A percentile compares a stretch with the other conserved stretches of the same genome.
Evolutionary conservation across 345 rosid species (phyloP).

Genomic region (Populus alba): DNA sequence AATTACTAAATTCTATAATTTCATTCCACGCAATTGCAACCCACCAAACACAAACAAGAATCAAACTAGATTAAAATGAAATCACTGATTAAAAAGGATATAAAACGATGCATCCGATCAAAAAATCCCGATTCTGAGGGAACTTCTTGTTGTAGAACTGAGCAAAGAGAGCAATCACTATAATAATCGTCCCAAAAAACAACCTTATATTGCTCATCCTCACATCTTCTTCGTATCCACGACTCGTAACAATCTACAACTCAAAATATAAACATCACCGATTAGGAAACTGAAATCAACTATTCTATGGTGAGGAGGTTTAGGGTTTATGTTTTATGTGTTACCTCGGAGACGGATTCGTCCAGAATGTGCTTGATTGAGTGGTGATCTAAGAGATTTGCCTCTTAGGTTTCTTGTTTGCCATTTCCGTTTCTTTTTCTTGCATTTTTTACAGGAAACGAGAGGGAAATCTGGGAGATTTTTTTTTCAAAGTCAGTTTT

Average conservation of each 20-base stretch:
- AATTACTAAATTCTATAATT: background rate
- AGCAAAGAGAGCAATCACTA: constrained; percentile 77
- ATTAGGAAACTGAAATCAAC: background rate
- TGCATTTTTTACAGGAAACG: constrained; percentile 31
- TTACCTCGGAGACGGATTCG: constrained; percentile 87
- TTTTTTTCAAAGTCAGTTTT: background rate
- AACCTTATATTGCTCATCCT: constrained; percentile 76
- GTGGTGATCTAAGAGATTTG: constrained; percentile 88
- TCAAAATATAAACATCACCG: background rate
- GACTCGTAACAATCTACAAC: constrained; percentile 68
- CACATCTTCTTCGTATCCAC: constrained; percentile 83
- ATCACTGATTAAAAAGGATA: constrained; percentile 54
- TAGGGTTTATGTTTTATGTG: constrained; percentile 10
- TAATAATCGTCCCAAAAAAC: constrained; percentile 64
- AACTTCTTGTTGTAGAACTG: constrained; percentile 99
- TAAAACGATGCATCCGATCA: constrained; percentile 83
- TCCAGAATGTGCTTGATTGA: constrained; percentile 93
- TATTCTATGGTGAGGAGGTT: background rate
- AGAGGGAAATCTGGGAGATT: background rate
- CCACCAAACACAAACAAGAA: constrained; percentile 10
- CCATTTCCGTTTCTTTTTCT: constrained; percentile 52
- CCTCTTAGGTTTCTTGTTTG: constrained; percentile 62
- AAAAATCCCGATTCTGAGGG: constrained; percentile 81
- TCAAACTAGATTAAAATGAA: background rate
- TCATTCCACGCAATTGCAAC: background rate